Conservation (phyloP, 768 basidiomycete genomes). For the Favolaschia claudopus region DNA sequence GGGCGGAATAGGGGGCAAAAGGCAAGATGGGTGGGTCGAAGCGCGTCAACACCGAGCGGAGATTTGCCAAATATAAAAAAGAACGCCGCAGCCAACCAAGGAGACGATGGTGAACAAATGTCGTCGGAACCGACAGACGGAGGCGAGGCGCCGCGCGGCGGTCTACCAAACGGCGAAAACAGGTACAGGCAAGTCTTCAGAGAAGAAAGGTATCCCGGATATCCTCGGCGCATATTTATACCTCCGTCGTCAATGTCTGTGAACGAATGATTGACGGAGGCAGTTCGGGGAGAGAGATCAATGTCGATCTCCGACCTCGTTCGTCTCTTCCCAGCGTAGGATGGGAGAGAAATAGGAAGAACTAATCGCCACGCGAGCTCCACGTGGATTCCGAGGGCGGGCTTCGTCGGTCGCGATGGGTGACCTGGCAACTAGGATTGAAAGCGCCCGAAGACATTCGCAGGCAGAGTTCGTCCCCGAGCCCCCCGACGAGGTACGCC, state of each 20-base stretch:
- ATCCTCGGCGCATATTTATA: constrained; percentile 12
- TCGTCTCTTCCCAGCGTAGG: background rate
- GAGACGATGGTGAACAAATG: too few species aligned
- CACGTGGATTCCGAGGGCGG: constrained; percentile 8
- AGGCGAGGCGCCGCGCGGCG: background rate
- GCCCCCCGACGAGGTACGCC: background rate
- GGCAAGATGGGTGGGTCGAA: too few species aligned
- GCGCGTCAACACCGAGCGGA: too few species aligned
- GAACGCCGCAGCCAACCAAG: too few species aligned
- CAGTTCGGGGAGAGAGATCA: constrained; percentile 21
- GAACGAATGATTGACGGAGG: constrained; percentile 11
- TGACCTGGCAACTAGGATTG: constrained; percentile 15
- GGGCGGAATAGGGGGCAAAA: too few species aligned
- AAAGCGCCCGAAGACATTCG: too few species aligned
- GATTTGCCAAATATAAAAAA: too few species aligned
- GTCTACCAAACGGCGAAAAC: background rate
- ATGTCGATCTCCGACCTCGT: background rate
- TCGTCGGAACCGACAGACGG: too few species aligned
- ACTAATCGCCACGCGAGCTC: constrained; percentile 14
- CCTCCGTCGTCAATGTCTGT: background rate
- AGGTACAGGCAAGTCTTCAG: background rate
- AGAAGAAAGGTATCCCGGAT: background rate
- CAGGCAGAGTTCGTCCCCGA: background rate
- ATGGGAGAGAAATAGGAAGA: background rate
- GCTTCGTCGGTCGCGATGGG: background rate